Evolutionary conservation across 78 protist genomes (phyloP).

Genomic region (Blattamonas nauphoetae): DNA sequence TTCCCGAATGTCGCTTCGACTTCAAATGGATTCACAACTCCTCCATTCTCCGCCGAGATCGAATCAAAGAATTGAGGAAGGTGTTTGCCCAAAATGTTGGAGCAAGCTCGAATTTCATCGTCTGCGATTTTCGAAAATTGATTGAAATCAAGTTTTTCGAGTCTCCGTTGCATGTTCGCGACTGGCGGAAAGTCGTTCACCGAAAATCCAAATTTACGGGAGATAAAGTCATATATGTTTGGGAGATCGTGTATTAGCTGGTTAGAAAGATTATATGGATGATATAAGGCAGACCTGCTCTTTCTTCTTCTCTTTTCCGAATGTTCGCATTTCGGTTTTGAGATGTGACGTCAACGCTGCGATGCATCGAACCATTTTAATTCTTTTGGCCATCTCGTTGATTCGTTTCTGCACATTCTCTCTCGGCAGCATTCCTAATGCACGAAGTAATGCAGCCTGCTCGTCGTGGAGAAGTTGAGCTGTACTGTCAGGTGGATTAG

Average conservation of each 20-base stretch:
- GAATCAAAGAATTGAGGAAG: no score
- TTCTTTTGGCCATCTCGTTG: neutral
- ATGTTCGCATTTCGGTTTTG: neutral
- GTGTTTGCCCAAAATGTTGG: no score
- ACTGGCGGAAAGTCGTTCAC: conserved; percentile 63
- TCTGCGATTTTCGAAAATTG: conserved; percentile 58
- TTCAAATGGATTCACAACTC: neutral
- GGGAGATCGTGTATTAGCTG: conserved; percentile 41
- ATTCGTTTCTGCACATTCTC: neutral
- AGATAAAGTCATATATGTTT: conserved; percentile 37
- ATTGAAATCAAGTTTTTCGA: conserved; percentile 40
- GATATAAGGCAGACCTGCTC: conserved; percentile 22
- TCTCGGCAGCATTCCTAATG: neutral
- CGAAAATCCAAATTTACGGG: neutral
- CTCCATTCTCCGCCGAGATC: no score
- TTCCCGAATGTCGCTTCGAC: neutral
- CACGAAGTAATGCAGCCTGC: neutral
- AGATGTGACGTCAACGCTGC: conserved; percentile 33
- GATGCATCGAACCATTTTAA: conserved; percentile 38
- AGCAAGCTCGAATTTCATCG: no score
- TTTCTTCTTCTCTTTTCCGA: neutral
- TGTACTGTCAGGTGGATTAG: conserved; percentile 7
- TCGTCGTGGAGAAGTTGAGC: conserved; percentile 47
- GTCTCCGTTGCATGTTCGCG: conserved; percentile 8
- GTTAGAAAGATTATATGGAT: conserved; percentile 42